These are phyloP conservation scores for Marchantia paleacea DNA, from an alignment of 225 moss, liverwort and hornwort species.

Conservation along the genomic window DNA sequence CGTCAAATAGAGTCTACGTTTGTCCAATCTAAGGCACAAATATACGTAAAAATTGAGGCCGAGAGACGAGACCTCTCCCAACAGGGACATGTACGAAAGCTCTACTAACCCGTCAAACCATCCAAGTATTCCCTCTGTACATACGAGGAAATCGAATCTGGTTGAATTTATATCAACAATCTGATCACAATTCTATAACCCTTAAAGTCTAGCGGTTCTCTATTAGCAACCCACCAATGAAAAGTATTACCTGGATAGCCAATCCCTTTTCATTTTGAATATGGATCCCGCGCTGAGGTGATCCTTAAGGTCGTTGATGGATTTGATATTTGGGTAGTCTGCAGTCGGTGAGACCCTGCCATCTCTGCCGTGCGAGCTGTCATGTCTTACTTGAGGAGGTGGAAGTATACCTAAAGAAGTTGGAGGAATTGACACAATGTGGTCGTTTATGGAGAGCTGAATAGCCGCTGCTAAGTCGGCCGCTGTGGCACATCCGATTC, in stretches of 20 bases:
- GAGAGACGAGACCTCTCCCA: too few species aligned
- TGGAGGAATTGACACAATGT: constrained; percentile 68
- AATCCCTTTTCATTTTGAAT: constrained; percentile 98
- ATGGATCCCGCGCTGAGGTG: constrained; percentile 96
- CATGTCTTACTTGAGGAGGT: constrained; percentile 72
- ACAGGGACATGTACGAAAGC: too few species aligned
- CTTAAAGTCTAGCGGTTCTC: too few species aligned
- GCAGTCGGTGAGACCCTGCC: constrained; percentile 75
- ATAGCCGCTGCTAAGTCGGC: constrained; percentile 97
- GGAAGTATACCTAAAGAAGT: constrained; percentile 57
- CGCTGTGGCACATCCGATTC: constrained; percentile 49
- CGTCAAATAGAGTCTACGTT: too few species aligned
- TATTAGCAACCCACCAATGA: too few species aligned
- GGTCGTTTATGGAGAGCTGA: constrained; percentile 92
- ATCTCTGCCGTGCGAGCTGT: constrained; percentile 76
- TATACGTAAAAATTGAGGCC: too few species aligned
- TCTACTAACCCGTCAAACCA: too few species aligned
- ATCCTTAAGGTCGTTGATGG: constrained; percentile 94
- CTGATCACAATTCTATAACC: too few species aligned
- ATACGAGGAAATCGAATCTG: too few species aligned
- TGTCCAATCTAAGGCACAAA: too few species aligned
- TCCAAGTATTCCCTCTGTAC: too few species aligned
- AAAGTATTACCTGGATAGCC: constrained; percentile 74
- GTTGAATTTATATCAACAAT: too few species aligned
- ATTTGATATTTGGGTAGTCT: constrained; percentile 90